Conservation (phyloP, 805 yeast genomes). For the Ogataea saltuana region DNA sequence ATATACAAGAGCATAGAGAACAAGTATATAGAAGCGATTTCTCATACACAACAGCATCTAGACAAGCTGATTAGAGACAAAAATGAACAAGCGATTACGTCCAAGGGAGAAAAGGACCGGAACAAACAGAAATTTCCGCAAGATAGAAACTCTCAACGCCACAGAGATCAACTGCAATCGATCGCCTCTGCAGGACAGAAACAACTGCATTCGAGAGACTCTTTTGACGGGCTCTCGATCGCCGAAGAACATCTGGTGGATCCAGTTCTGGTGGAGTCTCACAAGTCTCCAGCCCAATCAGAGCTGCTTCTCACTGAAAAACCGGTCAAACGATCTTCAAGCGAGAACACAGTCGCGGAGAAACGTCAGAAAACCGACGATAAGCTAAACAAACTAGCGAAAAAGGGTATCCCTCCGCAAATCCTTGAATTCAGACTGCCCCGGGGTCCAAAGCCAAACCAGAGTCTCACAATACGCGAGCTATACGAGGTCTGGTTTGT, state of each 20-base stretch:
- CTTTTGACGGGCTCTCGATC: neutral
- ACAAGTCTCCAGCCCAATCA: neutral
- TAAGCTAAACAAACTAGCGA: slow-evolving; percentile 11
- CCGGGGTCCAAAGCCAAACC: slow-evolving; percentile 19
- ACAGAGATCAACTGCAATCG: slow-evolving; percentile 2
- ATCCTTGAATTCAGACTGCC: slow-evolving; percentile 14
- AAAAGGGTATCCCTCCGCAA: slow-evolving; percentile 17
- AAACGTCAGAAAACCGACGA: slow-evolving; percentile 7
- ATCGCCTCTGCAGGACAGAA: slow-evolving; percentile 2
- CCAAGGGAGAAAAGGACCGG: neutral
- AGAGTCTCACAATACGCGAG: slow-evolving; percentile 15
- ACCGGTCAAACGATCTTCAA: neutral
- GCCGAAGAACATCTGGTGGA: slow-evolving; percentile 2
- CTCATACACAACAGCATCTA: slow-evolving; percentile 4
- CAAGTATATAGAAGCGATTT: neutral
- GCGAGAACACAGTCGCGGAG: neutral
- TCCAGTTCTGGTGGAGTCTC: slow-evolving; percentile 7
- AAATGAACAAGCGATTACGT: neutral
- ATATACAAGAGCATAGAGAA: neutral
- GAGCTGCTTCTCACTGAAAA: neutral
- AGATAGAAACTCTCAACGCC: neutral
- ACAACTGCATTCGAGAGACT: neutral
- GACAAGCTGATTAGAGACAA: neutral
- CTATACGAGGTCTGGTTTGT: slow-evolving; percentile 18
- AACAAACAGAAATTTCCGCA: too few relatives aligned